Evolutionary conservation across 495 filamentous ascomycete genomes (phyloP).

Genomic region (Acidomyces sp.): DNA sequence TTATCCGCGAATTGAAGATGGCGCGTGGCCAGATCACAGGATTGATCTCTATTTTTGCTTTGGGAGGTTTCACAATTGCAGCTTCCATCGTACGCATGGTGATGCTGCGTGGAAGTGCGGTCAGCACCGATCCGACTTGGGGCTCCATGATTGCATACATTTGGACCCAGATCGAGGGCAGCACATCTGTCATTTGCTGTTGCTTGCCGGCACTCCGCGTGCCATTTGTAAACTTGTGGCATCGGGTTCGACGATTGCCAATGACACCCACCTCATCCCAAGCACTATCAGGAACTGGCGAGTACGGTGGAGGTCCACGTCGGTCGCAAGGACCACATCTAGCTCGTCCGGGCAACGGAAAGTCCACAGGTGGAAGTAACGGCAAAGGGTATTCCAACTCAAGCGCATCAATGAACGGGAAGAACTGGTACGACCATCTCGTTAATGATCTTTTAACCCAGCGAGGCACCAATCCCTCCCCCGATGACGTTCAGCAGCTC

Average conservation of each 20-base stretch:
- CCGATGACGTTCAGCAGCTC: no score
- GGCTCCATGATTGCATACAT: conserved; percentile 4
- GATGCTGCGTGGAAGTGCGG: conserved; percentile 3
- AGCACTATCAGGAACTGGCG: no score
- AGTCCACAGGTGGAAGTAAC: not conserved
- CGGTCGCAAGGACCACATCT: no score
- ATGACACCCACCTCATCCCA: no score
- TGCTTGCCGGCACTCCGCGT: conserved; percentile 9
- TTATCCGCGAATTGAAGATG: conserved; percentile 2
- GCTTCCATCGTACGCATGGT: conserved; percentile 10
- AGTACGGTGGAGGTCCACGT: no score
- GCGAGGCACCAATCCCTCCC: no score
- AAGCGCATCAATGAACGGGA: not conserved
- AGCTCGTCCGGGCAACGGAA: no score
- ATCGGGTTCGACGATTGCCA: no score
- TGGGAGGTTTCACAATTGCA: conserved; percentile 14
- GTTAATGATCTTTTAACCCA: no score
- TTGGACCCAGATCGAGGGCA: conserved; percentile 14
- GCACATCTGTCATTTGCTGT: conserved; percentile 8
- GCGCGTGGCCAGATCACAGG: conserved; percentile 3
- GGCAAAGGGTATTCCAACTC: not conserved
- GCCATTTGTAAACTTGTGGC: conserved; percentile 8
- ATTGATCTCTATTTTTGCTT: conserved; percentile 6
- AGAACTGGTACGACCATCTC: not conserved
- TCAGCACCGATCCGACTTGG: conserved; percentile 9